Conservation (phyloP, 2,329 filamentous ascomycete genomes). For the Alternaria gaisen region DNA sequence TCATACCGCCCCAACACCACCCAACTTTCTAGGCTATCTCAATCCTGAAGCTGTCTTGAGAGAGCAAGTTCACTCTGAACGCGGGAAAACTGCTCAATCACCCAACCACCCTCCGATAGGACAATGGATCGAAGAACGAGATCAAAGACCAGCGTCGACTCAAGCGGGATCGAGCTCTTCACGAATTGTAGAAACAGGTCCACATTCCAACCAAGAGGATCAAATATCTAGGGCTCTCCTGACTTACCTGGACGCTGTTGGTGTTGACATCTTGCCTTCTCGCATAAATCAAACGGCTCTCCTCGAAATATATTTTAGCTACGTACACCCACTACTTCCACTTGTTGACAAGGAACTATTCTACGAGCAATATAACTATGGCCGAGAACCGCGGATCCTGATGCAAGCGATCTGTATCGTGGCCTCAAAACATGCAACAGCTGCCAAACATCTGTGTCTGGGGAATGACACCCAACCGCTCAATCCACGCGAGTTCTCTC, state of each 20-base stretch:
- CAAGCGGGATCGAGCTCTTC: slow-evolving; percentile 35
- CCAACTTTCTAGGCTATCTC: slow-evolving; percentile 58
- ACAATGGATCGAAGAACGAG: slow-evolving; percentile 49
- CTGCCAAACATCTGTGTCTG: slow-evolving; percentile 53
- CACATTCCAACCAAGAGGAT: slow-evolving; percentile 41
- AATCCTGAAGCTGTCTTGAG: slow-evolving; percentile 59
- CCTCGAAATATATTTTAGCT: slow-evolving; percentile 57
- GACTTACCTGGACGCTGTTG: slow-evolving; percentile 50
- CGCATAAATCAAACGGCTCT: slow-evolving; percentile 50
- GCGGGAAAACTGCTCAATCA: slow-evolving; percentile 41
- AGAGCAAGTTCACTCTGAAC: slow-evolving; percentile 51
- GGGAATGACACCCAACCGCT: slow-evolving; percentile 45
- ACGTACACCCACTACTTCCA: slow-evolving; percentile 58
- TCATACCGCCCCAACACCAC: slow-evolving; percentile 45
- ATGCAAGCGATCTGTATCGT: slow-evolving; percentile 59
- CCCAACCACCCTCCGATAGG: slow-evolving; percentile 44
- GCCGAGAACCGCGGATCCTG: slow-evolving; percentile 51
- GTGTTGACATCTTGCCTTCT: slow-evolving; percentile 47
- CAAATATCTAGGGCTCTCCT: slow-evolving; percentile 47
- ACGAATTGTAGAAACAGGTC: slow-evolving; percentile 43
- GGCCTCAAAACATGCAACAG: slow-evolving; percentile 58
- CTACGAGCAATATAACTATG: slow-evolving; percentile 47
- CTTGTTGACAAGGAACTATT: slow-evolving; percentile 57
- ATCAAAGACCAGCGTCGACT: slow-evolving; percentile 31
- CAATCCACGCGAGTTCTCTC: slow-evolving; percentile 56